phyloP scores from a whole-genome alignment of 108 stramenopile genomes.

The Skeletonema marinoi region DNA sequence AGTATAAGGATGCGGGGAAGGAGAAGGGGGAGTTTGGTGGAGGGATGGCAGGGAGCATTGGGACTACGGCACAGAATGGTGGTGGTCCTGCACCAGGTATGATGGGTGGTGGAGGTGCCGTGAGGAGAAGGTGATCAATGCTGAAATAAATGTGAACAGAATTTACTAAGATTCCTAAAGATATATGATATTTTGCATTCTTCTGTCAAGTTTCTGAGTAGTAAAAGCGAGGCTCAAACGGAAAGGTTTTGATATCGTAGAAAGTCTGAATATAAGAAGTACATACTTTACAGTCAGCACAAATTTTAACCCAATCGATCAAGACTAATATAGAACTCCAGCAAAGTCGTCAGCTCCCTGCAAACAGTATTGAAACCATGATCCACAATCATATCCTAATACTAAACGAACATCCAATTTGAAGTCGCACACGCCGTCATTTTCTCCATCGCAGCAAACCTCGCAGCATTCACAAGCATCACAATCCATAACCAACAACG shows the following conservation, averaged over 20 bases:
- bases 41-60: constrained; percentile 68
- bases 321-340: too few species aligned
- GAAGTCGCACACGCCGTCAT: background rate
- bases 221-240: too few species aligned
- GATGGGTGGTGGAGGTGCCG: constrained; percentile 8
- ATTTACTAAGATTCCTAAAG: too few species aligned
- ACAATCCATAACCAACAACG: background rate
- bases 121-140: constrained; percentile 5
- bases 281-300: too few species aligned
- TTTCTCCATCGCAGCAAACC: background rate
- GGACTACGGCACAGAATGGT: background rate
- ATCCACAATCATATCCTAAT: background rate
- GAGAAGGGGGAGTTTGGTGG: constrained; percentile 80
- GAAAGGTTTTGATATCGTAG: too few species aligned
- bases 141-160: background rate
- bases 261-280: too few species aligned
- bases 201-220: too few species aligned
- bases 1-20: constrained; percentile 86
- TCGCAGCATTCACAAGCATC: background rate
- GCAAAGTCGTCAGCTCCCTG: background rate
- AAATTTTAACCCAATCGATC: too few species aligned
- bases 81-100: constrained; percentile 1
- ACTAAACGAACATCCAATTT: background rate
- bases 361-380: background rate
- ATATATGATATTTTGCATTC: too few species aligned